Base-by-base conservation (phyloP, 1,139 yeast genomes). In the Spathaspora sp. region DNA sequence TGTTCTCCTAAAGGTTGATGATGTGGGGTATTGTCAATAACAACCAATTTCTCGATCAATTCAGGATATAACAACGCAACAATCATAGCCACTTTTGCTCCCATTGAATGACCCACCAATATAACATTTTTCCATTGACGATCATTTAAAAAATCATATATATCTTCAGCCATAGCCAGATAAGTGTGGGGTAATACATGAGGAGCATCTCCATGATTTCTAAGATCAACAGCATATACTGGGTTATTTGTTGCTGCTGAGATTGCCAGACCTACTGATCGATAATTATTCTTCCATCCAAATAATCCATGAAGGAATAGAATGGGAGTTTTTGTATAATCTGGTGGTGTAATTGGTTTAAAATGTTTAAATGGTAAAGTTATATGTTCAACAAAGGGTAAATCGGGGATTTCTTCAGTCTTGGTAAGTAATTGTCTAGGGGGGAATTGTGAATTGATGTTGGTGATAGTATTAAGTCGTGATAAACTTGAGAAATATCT, bases 131-230 rank as follows among this genome's bases (percentile, higher is more conserved):
- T 45, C 56, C 67, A 60, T 1, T 56, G 47, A 13, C 64, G 60
- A 20, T 57, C 55, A 15, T 59, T 51, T 2, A 51, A 48, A 45
- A 70, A 70, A 29, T 57, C 52, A 13, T 65, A 58, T 13, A 80
- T 66, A 54, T 81, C 86, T 3, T 58, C 55, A 1, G 78, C 72
- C 67, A 79, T 58, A 2, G 72, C 61, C 7, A 51, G 33, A 53
- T 80, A 79, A 44, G 65, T 67, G 55, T 70, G 72, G 0, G 84
- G 84, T 15, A 56, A 52, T 2, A 70, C 73, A 49, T 67, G 70
- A 5, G 72, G 70, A 0, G 81, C 70, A 2, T 60, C 58, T 1
- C 86, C 86, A 57, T 81, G 85, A 53, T 78, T 78, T 49, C 86
- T 61, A 43, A 79, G 58, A 56, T 81, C 86, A 1, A 80, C 54